Percentiles rank a stretch among this genome's conserved stretches.
These are phyloP conservation scores for Aspergillus leporis DNA, from an alignment of 495 filamentous ascomycete species.

Conservation along the genomic window DNA sequence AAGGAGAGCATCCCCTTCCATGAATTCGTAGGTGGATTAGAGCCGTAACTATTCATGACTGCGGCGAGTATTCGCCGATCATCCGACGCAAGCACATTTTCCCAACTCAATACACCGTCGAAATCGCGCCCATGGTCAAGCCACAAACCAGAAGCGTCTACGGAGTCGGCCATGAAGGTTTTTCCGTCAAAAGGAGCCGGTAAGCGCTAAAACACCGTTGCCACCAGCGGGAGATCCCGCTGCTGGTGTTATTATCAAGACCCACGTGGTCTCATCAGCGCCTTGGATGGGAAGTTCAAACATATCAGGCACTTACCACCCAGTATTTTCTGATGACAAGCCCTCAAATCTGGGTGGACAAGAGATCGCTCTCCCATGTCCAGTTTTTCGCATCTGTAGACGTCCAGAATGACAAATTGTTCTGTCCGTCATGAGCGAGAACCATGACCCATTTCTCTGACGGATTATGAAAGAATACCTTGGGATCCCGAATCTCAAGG, in stretches of 20 bases:
- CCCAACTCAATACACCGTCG: constrained; percentile 13
- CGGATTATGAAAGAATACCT: constrained; percentile 13
- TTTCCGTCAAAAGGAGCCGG: constrained; percentile 11
- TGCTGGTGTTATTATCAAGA: constrained; percentile 5
- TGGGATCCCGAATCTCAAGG: constrained; percentile 13
- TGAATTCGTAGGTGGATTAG: constrained; percentile 11
- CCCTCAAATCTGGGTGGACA: background rate
- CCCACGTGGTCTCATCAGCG: constrained; percentile 9
- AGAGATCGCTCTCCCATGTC: constrained; percentile 13
- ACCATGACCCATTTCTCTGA: constrained; percentile 13
- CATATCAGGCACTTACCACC: constrained; percentile 16
- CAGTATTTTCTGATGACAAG: constrained; percentile 1
- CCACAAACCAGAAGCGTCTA: background rate
- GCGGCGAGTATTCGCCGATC: constrained; percentile 9
- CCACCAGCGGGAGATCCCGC: constrained; percentile 14
- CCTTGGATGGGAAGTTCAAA: constrained; percentile 14
- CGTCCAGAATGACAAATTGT: constrained; percentile 13
- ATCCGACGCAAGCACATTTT: constrained; percentile 9
- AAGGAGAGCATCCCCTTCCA: constrained; percentile 18
- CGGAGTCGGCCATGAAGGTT: constrained; percentile 7
- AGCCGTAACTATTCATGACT: constrained; percentile 12
- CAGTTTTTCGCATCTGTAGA: constrained; percentile 6
- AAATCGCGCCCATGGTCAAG: constrained; percentile 17
- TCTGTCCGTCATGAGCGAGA: constrained; percentile 11
- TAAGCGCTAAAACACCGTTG: constrained; percentile 11